Base-by-base conservation (phyloP, 441 rosid species). In the Erodium chrysanthum region DNA sequence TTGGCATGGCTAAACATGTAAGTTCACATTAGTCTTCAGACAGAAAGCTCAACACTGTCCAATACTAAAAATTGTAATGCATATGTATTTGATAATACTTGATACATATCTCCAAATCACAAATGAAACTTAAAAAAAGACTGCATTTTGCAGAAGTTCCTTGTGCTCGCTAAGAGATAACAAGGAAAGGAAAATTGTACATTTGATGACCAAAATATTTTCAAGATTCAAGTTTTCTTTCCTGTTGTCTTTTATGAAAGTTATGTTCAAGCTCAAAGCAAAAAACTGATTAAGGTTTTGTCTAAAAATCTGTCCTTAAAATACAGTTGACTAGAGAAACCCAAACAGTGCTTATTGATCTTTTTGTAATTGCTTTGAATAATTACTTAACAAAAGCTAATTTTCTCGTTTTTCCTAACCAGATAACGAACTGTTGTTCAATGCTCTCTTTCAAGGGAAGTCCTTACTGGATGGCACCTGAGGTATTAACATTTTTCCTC, bases 381-480 rank as follows among this genome's bases (percentile, higher is more conserved):
- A 50, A 50, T 15, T 50, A n/a, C 58, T 50, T 17, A n/a, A n/a
- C 29, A 50, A 18, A 50, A 50, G 71, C 67, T 81, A 54, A 68
- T 69, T 62, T 22, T 4, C 46, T 65, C 40, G 69, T 25, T 67
- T 25, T 67, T 71, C 21, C 77, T 68, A 68, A 68, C 60, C 84
- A 93, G 98, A 90, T 88, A 61, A 79, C 89, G 17, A 71, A 85
- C 35, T 85, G 79, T 71, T 71, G 89, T 68, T 83, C 96, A 64
- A 86, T 93, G 96, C 97, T 93, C 80, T 93, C 98, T 10, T 93
- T 93, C 83, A 91, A 86, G 74, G 98, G 98, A 73, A 93, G 98
- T 82, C 98, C 98, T 66, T 93, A 89, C 72, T 93, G 98, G 98
- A 93, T 93, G 97, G 98, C 98, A 54, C 98, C 98, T 29, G 98